phyloP scores from a whole-genome alignment of 129 eudicot genomes.

The Pseudognaphalium luteoalbum region DNA sequence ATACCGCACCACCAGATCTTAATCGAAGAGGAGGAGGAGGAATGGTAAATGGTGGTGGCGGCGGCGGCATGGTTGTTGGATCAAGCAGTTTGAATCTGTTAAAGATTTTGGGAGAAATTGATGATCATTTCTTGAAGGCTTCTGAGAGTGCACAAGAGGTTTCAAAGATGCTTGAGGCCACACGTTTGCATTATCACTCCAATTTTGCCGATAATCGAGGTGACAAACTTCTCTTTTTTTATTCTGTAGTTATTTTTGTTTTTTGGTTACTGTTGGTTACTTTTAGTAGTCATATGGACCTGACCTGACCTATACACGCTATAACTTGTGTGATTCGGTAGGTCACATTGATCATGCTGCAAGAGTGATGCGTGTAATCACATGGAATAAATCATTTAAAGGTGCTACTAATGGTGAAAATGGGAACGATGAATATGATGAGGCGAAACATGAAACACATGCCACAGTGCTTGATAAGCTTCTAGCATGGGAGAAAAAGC shows the following conservation, averaged over 20 bases:
- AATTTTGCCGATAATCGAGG: slow-evolving; percentile 97
- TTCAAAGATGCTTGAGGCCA: slow-evolving; percentile 93
- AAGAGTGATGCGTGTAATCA: slow-evolving; percentile 95
- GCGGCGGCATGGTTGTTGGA: slow-evolving; percentile 39
- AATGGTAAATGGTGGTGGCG: slow-evolving; percentile 26
- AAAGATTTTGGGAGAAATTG: slow-evolving; percentile 74
- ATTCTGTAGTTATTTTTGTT: background rate
- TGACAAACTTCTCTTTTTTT: slow-evolving; percentile 8
- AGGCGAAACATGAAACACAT: slow-evolving; percentile 82
- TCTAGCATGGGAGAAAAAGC: slow-evolving; percentile 98
- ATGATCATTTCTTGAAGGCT: slow-evolving; percentile 90
- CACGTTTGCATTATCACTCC: slow-evolving; percentile 89
- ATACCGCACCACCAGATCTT: slow-evolving; percentile 75
- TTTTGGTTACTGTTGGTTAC: background rate
- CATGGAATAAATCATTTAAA: slow-evolving; percentile 94
- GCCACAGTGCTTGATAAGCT: slow-evolving; percentile 93
- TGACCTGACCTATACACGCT: background rate
- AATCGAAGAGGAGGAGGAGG: slow-evolving; percentile 44
- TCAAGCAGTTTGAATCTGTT: slow-evolving; percentile 57
- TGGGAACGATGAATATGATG: slow-evolving; percentile 61
- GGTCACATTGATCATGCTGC: slow-evolving; percentile 98
- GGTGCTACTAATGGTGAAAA: slow-evolving; percentile 68
- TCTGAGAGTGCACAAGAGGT: slow-evolving; percentile 93
- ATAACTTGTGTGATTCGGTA: slow-evolving; percentile 29
- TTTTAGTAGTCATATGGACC: background rate